A percentile compares a stretch with the other conserved stretches of the same genome.
These are phyloP conservation scores for Leishmania tropica DNA, from an alignment of 208 protist genomes.

Conservation along the genomic window DNA sequence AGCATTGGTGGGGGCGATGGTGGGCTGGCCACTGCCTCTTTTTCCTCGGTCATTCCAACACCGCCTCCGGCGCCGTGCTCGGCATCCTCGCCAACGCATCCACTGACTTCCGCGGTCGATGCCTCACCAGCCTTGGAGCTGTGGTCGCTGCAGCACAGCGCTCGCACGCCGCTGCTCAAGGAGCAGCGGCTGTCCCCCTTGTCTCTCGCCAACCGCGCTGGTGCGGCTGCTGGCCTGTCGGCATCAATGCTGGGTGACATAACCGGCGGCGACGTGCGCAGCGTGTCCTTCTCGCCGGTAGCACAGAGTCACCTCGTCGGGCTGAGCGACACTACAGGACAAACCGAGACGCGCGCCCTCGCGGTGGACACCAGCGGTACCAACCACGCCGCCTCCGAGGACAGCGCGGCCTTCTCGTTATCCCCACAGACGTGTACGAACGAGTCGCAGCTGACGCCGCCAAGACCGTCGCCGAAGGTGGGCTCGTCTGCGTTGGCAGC, in stretches of 20 bases:
- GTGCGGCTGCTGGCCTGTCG: not conserved
- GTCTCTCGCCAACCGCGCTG: not conserved
- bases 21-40: too few relatives aligned
- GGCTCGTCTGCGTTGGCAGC: constrained; percentile 8
- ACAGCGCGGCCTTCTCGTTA: not conserved
- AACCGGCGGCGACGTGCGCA: not conserved
- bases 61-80: too few relatives aligned
- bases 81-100: too few relatives aligned
- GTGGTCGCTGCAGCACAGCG: not conserved
- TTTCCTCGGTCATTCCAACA: too few relatives aligned
- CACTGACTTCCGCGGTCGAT: too few relatives aligned
- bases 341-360: constrained; percentile 1
- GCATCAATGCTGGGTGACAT: not conserved
- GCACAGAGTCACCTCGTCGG: constrained; percentile 13
- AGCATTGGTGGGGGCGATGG: not conserved
- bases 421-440: constrained; percentile 18
- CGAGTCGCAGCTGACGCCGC: constrained; percentile 22
- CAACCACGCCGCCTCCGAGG: not conserved
- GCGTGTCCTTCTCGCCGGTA: not conserved
- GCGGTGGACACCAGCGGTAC: constrained; percentile 13
- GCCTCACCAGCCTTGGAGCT: not conserved
- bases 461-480: constrained; percentile 4
- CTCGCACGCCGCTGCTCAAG: not conserved
- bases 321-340: not conserved
- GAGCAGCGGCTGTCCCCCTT: not conserved